A percentile compares a stretch with the other conserved stretches of the same genome.
These are phyloP conservation scores for Marasmius oreades DNA, from an alignment of 1,284 basidiomycete species.

Conservation along the genomic window DNA sequence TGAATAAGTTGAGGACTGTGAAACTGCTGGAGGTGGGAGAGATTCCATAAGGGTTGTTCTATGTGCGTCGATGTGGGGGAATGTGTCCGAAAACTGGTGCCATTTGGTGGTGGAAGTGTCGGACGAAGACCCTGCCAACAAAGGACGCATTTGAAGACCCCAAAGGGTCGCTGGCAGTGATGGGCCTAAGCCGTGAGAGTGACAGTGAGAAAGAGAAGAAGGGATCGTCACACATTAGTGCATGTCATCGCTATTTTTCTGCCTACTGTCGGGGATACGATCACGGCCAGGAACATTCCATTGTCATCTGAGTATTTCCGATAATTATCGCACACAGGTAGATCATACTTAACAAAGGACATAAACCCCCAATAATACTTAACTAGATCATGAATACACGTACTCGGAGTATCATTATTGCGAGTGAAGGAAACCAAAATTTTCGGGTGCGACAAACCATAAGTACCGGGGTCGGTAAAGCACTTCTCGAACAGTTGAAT, in stretches of 20 bases:
- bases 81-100: neutral
- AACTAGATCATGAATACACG: no score
- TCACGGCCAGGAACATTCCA: no score
- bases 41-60: conserved; percentile 23
- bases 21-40: conserved; percentile 39
- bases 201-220: neutral
- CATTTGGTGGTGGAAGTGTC: neutral
- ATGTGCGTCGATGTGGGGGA: neutral
- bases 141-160: neutral
- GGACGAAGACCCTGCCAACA: neutral
- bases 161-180: neutral
- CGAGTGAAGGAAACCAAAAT: no score
- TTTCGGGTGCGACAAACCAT: no score
- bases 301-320: no score
- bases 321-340: no score
- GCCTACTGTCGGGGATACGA: no score
- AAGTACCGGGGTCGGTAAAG: no score
- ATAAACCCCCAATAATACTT: no score
- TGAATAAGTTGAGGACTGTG: neutral
- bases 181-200: neutral
- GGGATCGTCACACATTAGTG: neutral
- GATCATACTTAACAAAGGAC: no score
- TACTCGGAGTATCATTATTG: no score
- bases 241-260: neutral
- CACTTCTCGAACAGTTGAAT: no score